Percentiles rank a stretch among this genome's conserved stretches.
Evolutionary conservation across 169 alveolate species (phyloP).

Genomic region (Eimeria sp.): DNA sequence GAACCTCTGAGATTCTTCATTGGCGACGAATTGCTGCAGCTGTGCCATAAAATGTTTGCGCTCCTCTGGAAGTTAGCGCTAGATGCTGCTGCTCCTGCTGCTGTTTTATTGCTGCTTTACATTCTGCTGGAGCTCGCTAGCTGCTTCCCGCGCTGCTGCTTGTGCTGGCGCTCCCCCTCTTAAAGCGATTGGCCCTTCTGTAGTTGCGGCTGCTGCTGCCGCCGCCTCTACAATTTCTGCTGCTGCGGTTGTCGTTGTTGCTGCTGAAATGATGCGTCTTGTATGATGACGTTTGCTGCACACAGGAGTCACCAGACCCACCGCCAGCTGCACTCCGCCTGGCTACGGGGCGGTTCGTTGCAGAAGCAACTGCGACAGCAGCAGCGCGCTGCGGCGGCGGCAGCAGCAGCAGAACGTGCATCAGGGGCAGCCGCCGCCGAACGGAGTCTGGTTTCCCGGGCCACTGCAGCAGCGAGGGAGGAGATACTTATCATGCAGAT

Average conservation of each 20-base stretch:
- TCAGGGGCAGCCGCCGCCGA: conserved; percentile 6
- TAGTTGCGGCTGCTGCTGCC: not conserved
- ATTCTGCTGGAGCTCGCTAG: conserved; percentile 9
- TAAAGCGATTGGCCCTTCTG: no score
- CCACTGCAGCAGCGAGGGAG: conserved; percentile 55
- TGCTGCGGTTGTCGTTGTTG: conserved; percentile 25
- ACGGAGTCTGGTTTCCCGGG: conserved; percentile 1
- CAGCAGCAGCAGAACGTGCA: no score
- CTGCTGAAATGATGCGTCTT: not conserved
- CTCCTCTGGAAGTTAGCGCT: conserved; percentile 21
- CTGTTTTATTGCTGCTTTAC: not conserved
- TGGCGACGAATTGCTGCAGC: conserved; percentile 2
- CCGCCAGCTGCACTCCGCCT: conserved; percentile 36
- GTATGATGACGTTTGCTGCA: not conserved
- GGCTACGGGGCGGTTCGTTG: conserved; percentile 47
- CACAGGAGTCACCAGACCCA: conserved; percentile 3
- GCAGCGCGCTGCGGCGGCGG: not conserved
- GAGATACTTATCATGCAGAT: conserved; percentile 19
- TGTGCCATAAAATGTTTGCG: conserved; percentile 4
- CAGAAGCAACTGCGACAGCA: conserved; percentile 59
- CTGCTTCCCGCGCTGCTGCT: not conserved
- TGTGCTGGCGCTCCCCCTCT: not conserved
- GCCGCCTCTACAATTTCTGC: not conserved
- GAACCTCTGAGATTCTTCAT: conserved; percentile 25
- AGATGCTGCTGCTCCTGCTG: conserved; percentile 11